Evolutionary conservation across 2,329 filamentous ascomycete species (phyloP).

Genomic region (Monilinia aucupariae): DNA sequence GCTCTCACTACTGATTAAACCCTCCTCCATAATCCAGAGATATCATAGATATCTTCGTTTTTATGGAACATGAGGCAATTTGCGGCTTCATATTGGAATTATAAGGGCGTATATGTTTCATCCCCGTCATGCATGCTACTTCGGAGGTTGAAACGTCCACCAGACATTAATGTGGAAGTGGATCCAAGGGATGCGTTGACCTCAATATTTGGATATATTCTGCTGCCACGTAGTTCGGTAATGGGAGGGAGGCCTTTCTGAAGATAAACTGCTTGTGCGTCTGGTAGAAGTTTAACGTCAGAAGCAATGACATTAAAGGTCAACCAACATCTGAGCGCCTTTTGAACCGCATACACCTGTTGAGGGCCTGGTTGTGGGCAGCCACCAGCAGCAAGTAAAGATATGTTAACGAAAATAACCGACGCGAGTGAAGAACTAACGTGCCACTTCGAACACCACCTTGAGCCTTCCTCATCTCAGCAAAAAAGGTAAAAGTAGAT

Average conservation of each 20-base stretch:
- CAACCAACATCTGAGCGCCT: constrained; percentile 42
- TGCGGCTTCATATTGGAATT: constrained; percentile 57
- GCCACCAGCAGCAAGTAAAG: constrained; percentile 50
- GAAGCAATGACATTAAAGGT: background rate
- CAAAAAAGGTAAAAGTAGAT: constrained; percentile 55
- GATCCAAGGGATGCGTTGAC: background rate
- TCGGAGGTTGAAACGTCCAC: constrained; percentile 28
- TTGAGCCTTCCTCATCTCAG: constrained; percentile 46
- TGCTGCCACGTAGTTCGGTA: constrained; percentile 25
- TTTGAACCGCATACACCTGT: constrained; percentile 60
- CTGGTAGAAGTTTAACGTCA: background rate
- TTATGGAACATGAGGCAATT: constrained; percentile 58
- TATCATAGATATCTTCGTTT: constrained; percentile 35
- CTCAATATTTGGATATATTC: constrained; percentile 36
- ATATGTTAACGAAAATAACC: constrained; percentile 23
- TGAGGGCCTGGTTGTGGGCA: constrained; percentile 49
- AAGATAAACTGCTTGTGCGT: constrained; percentile 2
- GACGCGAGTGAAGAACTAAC: background rate
- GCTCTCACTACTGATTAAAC: constrained; percentile 33
- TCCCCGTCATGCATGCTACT: constrained; percentile 32
- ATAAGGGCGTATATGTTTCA: constrained; percentile 40
- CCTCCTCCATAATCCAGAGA: constrained; percentile 46
- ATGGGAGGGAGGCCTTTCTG: background rate
- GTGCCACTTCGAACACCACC: constrained; percentile 31
- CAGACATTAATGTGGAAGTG: background rate